Percentiles rank a stretch among this genome's conserved stretches.
Conservation (phyloP, 2,329 filamentous ascomycete genomes). For the Xylariaceae sp. region DNA sequence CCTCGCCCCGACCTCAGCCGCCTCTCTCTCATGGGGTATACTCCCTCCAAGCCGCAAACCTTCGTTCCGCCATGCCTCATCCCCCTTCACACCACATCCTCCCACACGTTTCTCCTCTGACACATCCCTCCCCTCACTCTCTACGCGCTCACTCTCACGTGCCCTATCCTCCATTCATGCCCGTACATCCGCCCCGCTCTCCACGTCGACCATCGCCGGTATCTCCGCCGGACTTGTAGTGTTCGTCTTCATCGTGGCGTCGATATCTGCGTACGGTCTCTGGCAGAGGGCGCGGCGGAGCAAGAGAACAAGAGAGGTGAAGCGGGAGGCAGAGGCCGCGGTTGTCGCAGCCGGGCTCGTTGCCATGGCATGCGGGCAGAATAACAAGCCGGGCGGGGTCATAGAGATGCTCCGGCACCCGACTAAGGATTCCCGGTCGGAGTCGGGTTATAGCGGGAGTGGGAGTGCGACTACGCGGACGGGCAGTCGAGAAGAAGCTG, state of each 20-base stretch:
- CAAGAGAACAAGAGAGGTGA: not conserved
- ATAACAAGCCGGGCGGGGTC: not conserved
- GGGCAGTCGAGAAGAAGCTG: no score
- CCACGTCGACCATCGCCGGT: constrained; percentile 1
- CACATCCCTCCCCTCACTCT: not conserved
- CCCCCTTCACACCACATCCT: not conserved
- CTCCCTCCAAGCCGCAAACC: no score
- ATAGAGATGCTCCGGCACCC: not conserved
- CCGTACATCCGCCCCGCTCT: not conserved
- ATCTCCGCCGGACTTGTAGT: constrained; percentile 2
- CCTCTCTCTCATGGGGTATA: no score
- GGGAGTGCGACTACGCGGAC: no score
- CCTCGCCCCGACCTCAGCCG: not conserved
- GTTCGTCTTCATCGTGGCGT: not conserved
- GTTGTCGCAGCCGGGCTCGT: not conserved
- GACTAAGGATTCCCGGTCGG: no score
- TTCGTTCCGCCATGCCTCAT: no score
- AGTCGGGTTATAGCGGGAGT: no score
- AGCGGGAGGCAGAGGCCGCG: constrained; percentile 1
- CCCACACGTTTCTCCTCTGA: not conserved
- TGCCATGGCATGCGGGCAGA: not conserved
- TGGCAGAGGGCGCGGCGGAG: not conserved
- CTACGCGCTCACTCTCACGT: not conserved
- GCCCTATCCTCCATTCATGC: not conserved
- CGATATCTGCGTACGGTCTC: not conserved